These are phyloP conservation scores for Arthroderma uncinatum DNA, from an alignment of 2,329 filamentous ascomycete species.

Conservation along the genomic window DNA sequence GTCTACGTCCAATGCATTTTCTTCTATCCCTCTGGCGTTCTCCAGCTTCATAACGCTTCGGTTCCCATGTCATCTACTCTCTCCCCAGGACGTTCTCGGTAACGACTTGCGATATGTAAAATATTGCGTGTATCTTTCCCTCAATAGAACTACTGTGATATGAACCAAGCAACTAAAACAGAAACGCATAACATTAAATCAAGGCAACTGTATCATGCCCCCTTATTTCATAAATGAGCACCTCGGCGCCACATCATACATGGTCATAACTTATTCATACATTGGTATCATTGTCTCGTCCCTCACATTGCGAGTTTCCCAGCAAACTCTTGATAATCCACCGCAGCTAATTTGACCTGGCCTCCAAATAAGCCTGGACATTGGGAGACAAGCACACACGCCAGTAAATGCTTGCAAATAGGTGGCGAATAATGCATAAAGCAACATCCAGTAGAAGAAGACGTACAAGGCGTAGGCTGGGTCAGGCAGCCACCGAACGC, in stretches of 20 bases:
- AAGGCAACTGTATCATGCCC: background rate
- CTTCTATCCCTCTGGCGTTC: background rate
- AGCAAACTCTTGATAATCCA: constrained; percentile 22
- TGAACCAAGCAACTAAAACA: background rate
- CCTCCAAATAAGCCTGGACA: constrained; percentile 48
- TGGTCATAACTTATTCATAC: too few relatives aligned
- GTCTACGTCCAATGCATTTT: background rate
- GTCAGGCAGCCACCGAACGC: constrained; percentile 6
- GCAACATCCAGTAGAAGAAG: background rate
- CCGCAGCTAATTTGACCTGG: constrained; percentile 45
- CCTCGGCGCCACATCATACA: background rate
- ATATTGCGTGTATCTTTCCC: background rate
- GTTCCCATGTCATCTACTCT: background rate
- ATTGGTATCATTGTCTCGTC: background rate
- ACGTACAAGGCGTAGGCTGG: background rate
- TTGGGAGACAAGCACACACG: constrained; percentile 61
- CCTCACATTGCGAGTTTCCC: constrained; percentile 9
- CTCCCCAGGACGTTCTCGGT: background rate
- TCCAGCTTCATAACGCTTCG: background rate
- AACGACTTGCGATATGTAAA: background rate
- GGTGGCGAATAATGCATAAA: constrained; percentile 13
- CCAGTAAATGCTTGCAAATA: constrained; percentile 81
- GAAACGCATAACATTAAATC: background rate
- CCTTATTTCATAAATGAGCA: background rate
- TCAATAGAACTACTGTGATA: background rate